Percentiles rank a stretch among this genome's conserved stretches.
Evolutionary conservation across 257 asterid genomes (phyloP).

Genomic region (Eustoma russellianum): DNA sequence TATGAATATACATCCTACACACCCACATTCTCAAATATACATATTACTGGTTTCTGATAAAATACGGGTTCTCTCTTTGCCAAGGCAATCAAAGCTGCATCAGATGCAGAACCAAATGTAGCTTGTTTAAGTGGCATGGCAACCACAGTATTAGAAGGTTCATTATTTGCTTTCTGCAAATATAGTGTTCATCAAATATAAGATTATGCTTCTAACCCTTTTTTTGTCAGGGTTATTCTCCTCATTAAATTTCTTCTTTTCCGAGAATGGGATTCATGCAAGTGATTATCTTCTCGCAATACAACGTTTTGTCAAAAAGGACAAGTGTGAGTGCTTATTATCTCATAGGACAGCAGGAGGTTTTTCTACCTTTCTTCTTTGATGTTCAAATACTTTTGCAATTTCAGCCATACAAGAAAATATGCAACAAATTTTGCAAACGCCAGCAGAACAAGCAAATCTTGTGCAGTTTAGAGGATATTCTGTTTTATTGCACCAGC

Average conservation of each 20-base stretch:
- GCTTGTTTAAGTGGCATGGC: constrained; percentile 74
- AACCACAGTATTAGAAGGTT: constrained; percentile 62
- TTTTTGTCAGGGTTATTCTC: constrained; percentile 62
- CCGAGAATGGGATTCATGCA: constrained; percentile 59
- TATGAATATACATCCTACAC: too few relatives aligned
- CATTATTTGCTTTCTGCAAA: constrained; percentile 13
- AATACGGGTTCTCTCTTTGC: constrained; percentile 14
- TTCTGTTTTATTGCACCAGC: too few relatives aligned
- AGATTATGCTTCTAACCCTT: constrained; percentile 11
- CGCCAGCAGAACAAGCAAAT: too few relatives aligned
- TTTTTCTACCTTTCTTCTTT: not conserved
- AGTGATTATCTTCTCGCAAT: constrained; percentile 63
- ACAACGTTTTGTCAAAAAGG: constrained; percentile 49
- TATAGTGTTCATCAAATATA: constrained; percentile 8
- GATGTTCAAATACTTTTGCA: not conserved
- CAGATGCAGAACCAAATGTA: constrained; percentile 60
- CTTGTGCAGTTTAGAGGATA: too few relatives aligned
- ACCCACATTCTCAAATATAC: too few relatives aligned
- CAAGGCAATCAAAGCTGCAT: constrained; percentile 75
- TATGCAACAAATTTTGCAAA: too few relatives aligned
- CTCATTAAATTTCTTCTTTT: constrained; percentile 75
- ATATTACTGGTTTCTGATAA: constrained; percentile 8
- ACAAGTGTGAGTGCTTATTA: constrained; percentile 37
- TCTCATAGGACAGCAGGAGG: not conserved
- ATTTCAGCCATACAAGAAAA: too few relatives aligned